Evolutionary conservation across 768 basidiomycete genomes (phyloP).

Genomic region (Leccinum variicolor): DNA sequence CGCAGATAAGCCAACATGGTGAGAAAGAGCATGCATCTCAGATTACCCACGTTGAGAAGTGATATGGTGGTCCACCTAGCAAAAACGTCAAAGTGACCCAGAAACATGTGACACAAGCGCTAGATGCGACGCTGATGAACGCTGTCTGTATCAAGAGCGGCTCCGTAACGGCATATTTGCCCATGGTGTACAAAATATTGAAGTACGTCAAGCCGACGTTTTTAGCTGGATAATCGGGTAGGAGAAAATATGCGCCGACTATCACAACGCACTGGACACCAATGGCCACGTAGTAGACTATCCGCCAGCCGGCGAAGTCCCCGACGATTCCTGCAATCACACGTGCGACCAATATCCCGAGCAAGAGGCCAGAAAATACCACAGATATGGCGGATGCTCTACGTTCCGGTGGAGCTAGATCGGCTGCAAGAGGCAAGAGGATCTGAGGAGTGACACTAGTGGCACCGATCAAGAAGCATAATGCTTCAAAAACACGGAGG

Average conservation of each 20-base stretch:
- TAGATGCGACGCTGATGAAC: conserved; percentile 56
- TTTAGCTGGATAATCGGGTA: conserved; percentile 87
- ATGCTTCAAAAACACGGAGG: conserved; percentile 57
- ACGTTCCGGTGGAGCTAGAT: conserved; percentile 71
- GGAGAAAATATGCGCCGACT: conserved; percentile 53
- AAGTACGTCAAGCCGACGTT: conserved; percentile 62
- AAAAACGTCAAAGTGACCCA: conserved; percentile 83
- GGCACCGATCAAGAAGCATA: conserved; percentile 71
- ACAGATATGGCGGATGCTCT: conserved; percentile 77
- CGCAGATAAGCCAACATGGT: background rate
- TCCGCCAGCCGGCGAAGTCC: conserved; percentile 66
- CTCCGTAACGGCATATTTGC: conserved; percentile 70
- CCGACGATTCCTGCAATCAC: conserved; percentile 75
- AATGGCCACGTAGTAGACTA: conserved; percentile 76
- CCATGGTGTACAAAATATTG: conserved; percentile 74
- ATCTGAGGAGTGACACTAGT: conserved; percentile 75
- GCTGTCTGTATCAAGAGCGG: conserved; percentile 70
- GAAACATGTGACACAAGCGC: conserved; percentile 58
- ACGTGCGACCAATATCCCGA: conserved; percentile 72
- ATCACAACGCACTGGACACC: conserved; percentile 63
- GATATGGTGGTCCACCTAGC: conserved; percentile 70
- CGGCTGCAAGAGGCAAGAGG: conserved; percentile 71
- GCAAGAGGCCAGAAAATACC: conserved; percentile 62
- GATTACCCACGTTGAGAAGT: conserved; percentile 60
- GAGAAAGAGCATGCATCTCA: background rate